These are phyloP conservation scores for Phenoliferia sp. DNA, from an alignment of 1,284 basidiomycete species.

Conservation along the genomic window DNA sequence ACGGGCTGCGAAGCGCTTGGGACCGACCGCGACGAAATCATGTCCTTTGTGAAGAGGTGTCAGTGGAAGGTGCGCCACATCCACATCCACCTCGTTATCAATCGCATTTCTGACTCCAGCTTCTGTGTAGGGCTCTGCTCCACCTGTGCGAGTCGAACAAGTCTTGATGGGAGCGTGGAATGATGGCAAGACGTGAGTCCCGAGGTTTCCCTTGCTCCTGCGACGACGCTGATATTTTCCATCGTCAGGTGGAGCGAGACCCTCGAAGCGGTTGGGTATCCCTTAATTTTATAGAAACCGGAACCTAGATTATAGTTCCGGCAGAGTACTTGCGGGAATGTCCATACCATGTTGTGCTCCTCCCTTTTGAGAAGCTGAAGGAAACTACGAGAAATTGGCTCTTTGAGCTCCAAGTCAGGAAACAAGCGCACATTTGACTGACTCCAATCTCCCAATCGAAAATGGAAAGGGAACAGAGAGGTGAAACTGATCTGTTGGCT, in stretches of 20 bases:
- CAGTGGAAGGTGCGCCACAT: background rate
- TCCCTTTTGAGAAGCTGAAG: no score
- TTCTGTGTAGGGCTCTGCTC: background rate
- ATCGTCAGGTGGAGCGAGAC: background rate
- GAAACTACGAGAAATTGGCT: no score
- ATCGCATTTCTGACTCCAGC: background rate
- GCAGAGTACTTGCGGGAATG: no score
- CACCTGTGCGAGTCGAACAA: background rate
- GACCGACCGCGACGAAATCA: background rate
- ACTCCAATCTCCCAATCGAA: no score
- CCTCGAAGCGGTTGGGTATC: background rate
- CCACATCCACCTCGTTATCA: background rate
- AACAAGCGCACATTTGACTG: no score
- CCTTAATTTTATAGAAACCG: background rate
- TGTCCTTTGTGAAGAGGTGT: background rate
- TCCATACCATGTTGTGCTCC: no score
- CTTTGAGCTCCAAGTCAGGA: no score
- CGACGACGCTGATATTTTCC: background rate
- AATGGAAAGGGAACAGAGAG: no score
- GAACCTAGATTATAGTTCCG: no score
- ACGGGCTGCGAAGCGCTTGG: background rate
- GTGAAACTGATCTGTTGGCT: no score
- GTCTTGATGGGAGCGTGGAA: background rate
- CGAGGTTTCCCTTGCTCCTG: background rate
- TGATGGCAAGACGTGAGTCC: background rate